phyloP scores from a whole-genome alignment of 345 rosid genomes.

The Citrus trifoliata region DNA sequence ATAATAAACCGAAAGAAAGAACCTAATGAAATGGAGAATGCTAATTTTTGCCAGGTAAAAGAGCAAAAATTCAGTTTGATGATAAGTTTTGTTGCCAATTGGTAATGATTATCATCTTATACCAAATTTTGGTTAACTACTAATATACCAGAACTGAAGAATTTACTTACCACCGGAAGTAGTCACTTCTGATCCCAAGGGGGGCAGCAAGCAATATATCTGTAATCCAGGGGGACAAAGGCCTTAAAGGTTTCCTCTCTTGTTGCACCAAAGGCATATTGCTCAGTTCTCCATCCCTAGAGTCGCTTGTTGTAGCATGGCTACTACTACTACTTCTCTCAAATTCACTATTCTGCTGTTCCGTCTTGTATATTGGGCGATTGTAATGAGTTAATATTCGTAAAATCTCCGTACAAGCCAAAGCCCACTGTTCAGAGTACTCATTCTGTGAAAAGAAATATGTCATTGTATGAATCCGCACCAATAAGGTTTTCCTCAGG shows the following conservation, averaged over 20 bases:
- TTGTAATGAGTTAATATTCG: conserved; percentile 95
- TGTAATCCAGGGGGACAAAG: conserved; percentile 93
- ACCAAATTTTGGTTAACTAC: background rate
- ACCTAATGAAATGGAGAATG: background rate
- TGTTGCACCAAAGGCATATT: conserved; percentile 41
- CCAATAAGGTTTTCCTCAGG: background rate
- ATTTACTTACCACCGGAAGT: conserved; percentile 85
- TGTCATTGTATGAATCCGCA: conserved; percentile 1
- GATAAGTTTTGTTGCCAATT: background rate
- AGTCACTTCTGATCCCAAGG: conserved; percentile 89
- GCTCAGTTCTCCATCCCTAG: conserved; percentile 39
- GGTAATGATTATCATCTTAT: background rate
- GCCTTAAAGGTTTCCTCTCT: conserved; percentile 90
- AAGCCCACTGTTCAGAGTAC: conserved; percentile 98
- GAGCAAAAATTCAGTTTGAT: background rate
- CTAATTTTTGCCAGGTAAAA: background rate
- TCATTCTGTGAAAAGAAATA: conserved; percentile 55
- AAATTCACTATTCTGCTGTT: conserved; percentile 51
- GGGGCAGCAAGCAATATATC: conserved; percentile 96
- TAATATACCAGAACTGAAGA: background rate
- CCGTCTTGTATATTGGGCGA: conserved; percentile 85
- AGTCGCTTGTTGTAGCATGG: conserved; percentile 40
- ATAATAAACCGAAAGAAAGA: background rate
- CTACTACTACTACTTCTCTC: conserved; percentile 49
- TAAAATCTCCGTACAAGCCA: conserved; percentile 95